Conservation (phyloP, 306 rosid genomes). For the Cucurbita pepo region DNA sequence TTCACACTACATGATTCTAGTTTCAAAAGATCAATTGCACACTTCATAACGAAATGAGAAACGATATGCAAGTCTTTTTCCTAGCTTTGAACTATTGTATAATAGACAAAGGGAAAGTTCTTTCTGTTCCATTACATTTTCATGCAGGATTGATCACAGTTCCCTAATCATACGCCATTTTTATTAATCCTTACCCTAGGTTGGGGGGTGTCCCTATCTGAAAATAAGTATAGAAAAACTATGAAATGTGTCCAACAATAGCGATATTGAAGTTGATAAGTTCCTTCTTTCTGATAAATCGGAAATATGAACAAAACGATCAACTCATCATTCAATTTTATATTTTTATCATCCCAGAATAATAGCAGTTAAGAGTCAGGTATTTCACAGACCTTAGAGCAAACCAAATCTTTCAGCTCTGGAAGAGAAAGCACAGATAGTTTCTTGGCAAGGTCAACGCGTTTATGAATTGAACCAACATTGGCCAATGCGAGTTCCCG, state of each 20-base stretch:
- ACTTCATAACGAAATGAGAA: too few species aligned
- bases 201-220: not conserved
- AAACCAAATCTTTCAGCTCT: conserved; percentile 76
- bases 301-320: not conserved
- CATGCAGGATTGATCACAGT: not conserved
- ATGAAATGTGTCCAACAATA: not conserved
- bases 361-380: not conserved
- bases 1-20: too few species aligned
- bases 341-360: not conserved
- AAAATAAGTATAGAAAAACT: not conserved
- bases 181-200: not conserved
- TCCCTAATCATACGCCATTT: not conserved
- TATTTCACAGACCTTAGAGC: conserved; percentile 57
- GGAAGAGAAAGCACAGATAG: conserved; percentile 55
- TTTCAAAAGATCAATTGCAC: too few species aligned
- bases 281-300: not conserved
- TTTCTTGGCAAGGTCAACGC: conserved; percentile 76
- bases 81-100: too few species aligned
- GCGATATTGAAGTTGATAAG: not conserved
- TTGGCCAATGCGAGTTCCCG: conserved; percentile 68
- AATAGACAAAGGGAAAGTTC: not conserved
- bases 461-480: conserved; percentile 80
- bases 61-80: too few species aligned
- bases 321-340: not conserved
- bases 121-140: not conserved